A percentile compares a stretch with the other conserved stretches of the same genome.
Conservation (phyloP, 2,329 filamentous ascomycete species). For the Sordariomycetes sp. region DNA sequence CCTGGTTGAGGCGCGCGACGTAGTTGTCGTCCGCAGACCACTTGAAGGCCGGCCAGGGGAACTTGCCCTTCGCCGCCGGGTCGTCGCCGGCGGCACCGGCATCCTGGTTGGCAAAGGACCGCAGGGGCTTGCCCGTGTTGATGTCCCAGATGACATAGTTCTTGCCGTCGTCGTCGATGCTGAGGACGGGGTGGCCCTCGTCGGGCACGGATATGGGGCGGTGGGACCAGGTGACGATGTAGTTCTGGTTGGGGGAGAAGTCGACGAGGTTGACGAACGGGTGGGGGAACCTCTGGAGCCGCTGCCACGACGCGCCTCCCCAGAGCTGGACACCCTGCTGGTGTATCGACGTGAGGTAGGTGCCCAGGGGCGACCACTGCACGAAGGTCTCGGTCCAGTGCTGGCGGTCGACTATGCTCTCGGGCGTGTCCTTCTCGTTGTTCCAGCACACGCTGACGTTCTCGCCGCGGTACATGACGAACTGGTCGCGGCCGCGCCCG, state of each 20-base stretch:
- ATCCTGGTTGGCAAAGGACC: constrained; percentile 89
- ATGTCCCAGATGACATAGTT: constrained; percentile 99
- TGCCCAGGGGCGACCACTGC: constrained; percentile 93
- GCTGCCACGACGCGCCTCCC: constrained; percentile 82
- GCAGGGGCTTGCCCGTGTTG: constrained; percentile 75
- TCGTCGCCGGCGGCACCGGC: constrained; percentile 50
- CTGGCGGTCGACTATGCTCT: constrained; percentile 80
- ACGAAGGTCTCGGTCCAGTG: constrained; percentile 99
- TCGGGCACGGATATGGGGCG: constrained; percentile 88
- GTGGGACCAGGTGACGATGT: constrained; percentile 94
- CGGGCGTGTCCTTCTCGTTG: constrained; percentile 84
- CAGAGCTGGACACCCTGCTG: constrained; percentile 94
- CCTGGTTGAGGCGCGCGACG: constrained; percentile 81
- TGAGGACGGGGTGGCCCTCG: constrained; percentile 70
- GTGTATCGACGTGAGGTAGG: constrained; percentile 89
- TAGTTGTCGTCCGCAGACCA: constrained; percentile 98
- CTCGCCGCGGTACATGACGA: constrained; percentile 87
- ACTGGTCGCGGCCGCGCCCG: constrained; percentile 81
- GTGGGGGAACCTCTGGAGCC: constrained; percentile 88
- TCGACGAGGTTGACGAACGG: constrained; percentile 92
- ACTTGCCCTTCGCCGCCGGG: constrained; percentile 57
- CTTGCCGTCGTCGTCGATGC: constrained; percentile 92
- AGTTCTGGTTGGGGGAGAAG: constrained; percentile 88
- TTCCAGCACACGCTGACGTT: constrained; percentile 96
- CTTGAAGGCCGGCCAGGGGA: constrained; percentile 98